phyloP scores from a whole-genome alignment of 75 land plant species.

The Selaginella moellendorffii region DNA sequence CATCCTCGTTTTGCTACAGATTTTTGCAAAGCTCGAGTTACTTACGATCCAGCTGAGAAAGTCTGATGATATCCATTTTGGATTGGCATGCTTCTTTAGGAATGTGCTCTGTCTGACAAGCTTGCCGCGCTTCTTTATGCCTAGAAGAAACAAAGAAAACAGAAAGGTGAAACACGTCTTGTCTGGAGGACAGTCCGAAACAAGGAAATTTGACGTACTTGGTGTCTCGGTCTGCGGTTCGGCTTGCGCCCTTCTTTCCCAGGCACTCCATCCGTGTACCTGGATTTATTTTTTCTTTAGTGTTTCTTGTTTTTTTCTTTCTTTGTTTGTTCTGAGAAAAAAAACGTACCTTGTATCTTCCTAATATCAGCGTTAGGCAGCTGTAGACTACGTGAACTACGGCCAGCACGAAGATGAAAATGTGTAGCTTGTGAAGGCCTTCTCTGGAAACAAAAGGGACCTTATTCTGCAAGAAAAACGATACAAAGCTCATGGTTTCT shows the following conservation, averaged over 20 bases:
- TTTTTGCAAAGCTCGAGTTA: background rate
- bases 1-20: background rate
- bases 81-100: background rate
- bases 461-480: slow-evolving; percentile 9
- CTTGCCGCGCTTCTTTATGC: background rate
- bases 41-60: slow-evolving; percentile 2
- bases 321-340: no score
- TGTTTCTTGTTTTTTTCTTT: background rate
- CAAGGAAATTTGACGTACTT: background rate
- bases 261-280: background rate
- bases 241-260: background rate
- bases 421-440: slow-evolving; percentile 20
- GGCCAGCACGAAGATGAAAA: slow-evolving; percentile 19
- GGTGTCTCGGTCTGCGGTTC: background rate
- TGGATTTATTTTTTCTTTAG: background rate
- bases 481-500: background rate
- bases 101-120: background rate
- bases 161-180: background rate
- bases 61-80: background rate
- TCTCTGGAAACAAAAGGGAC: slow-evolving; percentile 15
- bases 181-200: background rate
- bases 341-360: slow-evolving; percentile 10
- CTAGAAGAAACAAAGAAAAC: background rate
- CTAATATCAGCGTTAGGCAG: slow-evolving; percentile 1
- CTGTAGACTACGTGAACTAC: slow-evolving; percentile 17